These are phyloP conservation scores for Xylariaceae sp. DNA, from an alignment of 2,329 filamentous ascomycete genomes.

Conservation along the genomic window DNA sequence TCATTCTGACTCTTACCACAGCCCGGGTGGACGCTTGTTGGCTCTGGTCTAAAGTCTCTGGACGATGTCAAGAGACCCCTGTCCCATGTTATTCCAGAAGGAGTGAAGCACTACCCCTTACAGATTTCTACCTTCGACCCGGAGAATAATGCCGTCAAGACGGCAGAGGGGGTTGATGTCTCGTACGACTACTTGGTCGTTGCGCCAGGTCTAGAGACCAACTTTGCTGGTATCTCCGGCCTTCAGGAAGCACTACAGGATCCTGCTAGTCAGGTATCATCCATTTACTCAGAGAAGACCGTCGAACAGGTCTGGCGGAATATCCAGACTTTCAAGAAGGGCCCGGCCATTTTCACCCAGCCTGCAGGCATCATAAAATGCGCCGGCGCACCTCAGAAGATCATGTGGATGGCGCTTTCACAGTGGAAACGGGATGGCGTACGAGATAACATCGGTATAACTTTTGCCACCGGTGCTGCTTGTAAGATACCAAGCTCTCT, in stretches of 20 bases:
- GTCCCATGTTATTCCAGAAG: constrained; percentile 41
- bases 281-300: constrained; percentile 47
- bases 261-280: constrained; percentile 44
- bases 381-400: constrained; percentile 49
- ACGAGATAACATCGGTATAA: constrained; percentile 41
- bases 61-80: constrained; percentile 40
- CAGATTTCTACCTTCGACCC: constrained; percentile 45
- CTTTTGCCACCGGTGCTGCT: constrained; percentile 46
- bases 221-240: constrained; percentile 45
- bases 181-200: constrained; percentile 49
- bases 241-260: constrained; percentile 45
- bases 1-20: constrained; percentile 24
- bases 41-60: constrained; percentile 44
- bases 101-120: constrained; percentile 46
- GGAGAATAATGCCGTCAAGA: constrained; percentile 45
- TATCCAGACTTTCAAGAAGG: constrained; percentile 45
- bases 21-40: constrained; percentile 49
- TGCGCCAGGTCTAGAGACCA: constrained; percentile 46
- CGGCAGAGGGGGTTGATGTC: constrained; percentile 44
- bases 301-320: constrained; percentile 46
- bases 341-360: constrained; percentile 48
- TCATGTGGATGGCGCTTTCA: constrained; percentile 50
- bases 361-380: constrained; percentile 49
- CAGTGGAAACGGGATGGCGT: constrained; percentile 47
- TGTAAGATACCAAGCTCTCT: constrained; percentile 26